phyloP scores from a whole-genome alignment of 1,284 basidiomycete species.

The Golubevia sp. region DNA sequence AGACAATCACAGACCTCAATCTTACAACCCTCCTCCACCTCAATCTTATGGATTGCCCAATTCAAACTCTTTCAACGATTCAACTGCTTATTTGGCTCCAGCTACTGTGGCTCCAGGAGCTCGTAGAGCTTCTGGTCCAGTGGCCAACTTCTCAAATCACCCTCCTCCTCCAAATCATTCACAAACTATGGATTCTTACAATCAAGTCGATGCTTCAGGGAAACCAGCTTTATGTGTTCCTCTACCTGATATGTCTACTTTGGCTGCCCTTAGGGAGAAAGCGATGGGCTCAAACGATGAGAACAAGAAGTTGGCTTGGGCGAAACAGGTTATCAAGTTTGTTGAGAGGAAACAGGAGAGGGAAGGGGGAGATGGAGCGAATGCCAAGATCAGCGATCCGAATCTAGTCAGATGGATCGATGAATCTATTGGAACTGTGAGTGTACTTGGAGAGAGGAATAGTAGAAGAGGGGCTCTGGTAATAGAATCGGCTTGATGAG shows the following conservation, averaged over 20 bases:
- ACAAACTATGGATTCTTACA: not conserved
- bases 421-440: constrained; percentile 64
- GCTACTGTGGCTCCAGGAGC: not conserved
- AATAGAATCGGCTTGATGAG: too few species aligned
- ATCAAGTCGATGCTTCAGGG: constrained; percentile 3
- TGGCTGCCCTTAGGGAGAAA: constrained; percentile 29
- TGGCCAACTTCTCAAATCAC: constrained; percentile 1
- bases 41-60: too few species aligned
- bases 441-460: not conserved
- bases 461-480: too few species aligned
- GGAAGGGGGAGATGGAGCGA: constrained; percentile 10
- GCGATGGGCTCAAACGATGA: constrained; percentile 64
- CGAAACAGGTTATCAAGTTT: constrained; percentile 76
- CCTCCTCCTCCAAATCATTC: not conserved
- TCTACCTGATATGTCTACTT: constrained; percentile 38
- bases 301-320: constrained; percentile 73
- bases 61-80: constrained; percentile 3
- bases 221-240: constrained; percentile 30
- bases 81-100: not conserved
- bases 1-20: too few species aligned
- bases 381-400: constrained; percentile 68
- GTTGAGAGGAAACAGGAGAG: constrained; percentile 65
- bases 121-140: not conserved
- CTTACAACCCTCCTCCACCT: too few species aligned
- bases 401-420: constrained; percentile 70